Conservation (phyloP, 805 yeast genomes). For the Starmerella bombicola region DNA sequence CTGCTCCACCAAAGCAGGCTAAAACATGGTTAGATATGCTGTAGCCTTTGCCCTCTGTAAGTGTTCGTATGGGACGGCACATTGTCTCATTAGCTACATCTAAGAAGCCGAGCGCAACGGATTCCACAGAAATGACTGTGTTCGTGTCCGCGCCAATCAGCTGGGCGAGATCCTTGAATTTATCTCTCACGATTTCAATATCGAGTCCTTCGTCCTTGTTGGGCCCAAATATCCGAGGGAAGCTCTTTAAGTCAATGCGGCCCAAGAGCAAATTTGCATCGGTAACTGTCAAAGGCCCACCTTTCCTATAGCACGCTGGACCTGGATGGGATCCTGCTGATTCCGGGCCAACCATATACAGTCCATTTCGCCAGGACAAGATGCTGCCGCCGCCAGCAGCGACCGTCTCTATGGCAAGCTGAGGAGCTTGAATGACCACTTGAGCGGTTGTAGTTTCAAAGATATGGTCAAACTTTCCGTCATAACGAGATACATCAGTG, state of each 20-base stretch:
- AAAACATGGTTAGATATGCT: slow-evolving; percentile 51
- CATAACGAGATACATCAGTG: slow-evolving; percentile 67
- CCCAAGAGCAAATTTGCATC: slow-evolving; percentile 72
- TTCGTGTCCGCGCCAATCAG: slow-evolving; percentile 45
- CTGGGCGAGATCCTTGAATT: slow-evolving; percentile 44
- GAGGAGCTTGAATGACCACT: slow-evolving; percentile 73
- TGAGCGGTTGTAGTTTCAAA: slow-evolving; percentile 80
- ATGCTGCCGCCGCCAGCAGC: slow-evolving; percentile 81
- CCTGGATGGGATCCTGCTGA: slow-evolving; percentile 84
- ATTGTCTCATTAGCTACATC: slow-evolving; percentile 76
- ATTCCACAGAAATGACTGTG: slow-evolving; percentile 40
- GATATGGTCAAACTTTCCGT: slow-evolving; percentile 60
- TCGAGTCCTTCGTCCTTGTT: slow-evolving; percentile 62
- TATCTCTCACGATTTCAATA: slow-evolving; percentile 36
- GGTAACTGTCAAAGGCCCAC: slow-evolving; percentile 73
- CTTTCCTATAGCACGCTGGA: slow-evolving; percentile 75
- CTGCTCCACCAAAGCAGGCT: slow-evolving; percentile 87
- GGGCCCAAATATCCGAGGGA: slow-evolving; percentile 77
- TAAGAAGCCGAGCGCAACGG: slow-evolving; percentile 69
- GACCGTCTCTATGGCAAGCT: slow-evolving; percentile 65
- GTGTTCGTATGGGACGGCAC: slow-evolving; percentile 79
- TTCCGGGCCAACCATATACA: slow-evolving; percentile 75
- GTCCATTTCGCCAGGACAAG: slow-evolving; percentile 52
- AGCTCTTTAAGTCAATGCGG: slow-evolving; percentile 56
- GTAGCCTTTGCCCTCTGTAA: slow-evolving; percentile 77